Evolutionary conservation across 2,329 filamentous ascomycete genomes (phyloP).

Genomic region (Ophiognomonia clavigignenti-juglandacearum): DNA sequence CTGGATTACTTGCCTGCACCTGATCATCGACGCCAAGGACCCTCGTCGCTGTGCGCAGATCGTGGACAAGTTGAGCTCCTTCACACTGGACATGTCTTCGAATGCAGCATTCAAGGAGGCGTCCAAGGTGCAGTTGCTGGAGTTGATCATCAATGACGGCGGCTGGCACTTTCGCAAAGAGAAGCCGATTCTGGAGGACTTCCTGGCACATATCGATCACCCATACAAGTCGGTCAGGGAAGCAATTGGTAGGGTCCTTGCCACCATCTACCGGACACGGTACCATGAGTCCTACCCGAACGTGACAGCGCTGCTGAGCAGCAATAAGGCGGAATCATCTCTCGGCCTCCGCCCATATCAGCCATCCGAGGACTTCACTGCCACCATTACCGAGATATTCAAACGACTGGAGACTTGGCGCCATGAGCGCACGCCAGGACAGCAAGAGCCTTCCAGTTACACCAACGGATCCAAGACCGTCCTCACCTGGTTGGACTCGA

Average conservation of each 20-base stretch:
- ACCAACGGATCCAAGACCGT: conserved; percentile 96
- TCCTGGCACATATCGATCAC: conserved; percentile 87
- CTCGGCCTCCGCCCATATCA: conserved; percentile 81
- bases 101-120: conserved; percentile 99
- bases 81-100: conserved; percentile 87
- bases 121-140: conserved; percentile 86
- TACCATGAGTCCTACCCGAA: conserved; percentile 92
- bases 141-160: conserved; percentile 79
- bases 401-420: conserved; percentile 81
- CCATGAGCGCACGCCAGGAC: conserved; percentile 74
- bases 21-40: conserved; percentile 84
- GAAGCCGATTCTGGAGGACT: conserved; percentile 82
- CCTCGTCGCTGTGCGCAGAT: conserved; percentile 83
- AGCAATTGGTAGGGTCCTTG: conserved; percentile 84
- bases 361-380: conserved; percentile 67
- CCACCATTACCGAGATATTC: conserved; percentile 72
- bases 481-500: conserved; percentile 88
- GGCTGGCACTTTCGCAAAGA: conserved; percentile 97
- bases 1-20: conserved; percentile 90
- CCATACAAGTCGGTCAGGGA: conserved; percentile 97
- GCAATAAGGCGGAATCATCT: conserved; percentile 74
- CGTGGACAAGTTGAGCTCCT: conserved; percentile 74
- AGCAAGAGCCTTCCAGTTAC: conserved; percentile 90
- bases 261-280: conserved; percentile 81
- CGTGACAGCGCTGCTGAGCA: conserved; percentile 67